Percentiles rank a stretch among this genome's conserved stretches.
phyloP scores from a whole-genome alignment of 129 eudicot genomes.

The Chrysanthemum makinoi region DNA sequence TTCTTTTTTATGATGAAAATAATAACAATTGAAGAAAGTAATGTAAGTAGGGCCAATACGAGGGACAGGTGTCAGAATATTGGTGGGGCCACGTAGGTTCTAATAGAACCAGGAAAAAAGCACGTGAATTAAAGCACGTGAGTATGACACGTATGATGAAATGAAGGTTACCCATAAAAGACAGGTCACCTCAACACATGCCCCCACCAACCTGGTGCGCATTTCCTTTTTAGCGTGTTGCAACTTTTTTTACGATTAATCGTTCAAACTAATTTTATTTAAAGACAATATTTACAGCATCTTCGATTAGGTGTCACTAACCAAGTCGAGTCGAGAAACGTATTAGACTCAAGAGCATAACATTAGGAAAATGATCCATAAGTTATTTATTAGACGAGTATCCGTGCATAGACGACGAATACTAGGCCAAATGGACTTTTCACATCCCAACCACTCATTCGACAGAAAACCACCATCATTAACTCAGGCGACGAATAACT shows the following conservation, averaged over 20 bases:
- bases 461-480: no score
- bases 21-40: not conserved
- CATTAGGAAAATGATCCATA: no score
- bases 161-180: conserved; percentile 19
- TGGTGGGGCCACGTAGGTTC: conserved; percentile 25
- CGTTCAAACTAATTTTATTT: no score
- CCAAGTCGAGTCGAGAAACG: no score
- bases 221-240: not conserved
- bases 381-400: no score
- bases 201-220: conserved; percentile 11
- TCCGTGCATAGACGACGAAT: no score
- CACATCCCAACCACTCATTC: no score
- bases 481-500: no score
- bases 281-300: no score
- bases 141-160: conserved; percentile 14
- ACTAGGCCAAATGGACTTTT: no score
- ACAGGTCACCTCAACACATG: conserved; percentile 20
- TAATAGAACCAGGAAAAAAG: conserved; percentile 1
- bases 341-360: no score
- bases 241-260: not conserved
- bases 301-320: no score
- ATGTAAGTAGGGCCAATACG: not conserved
- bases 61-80: conserved; percentile 21
- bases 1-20: not conserved
- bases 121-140: conserved; percentile 28